Evolutionary conservation across 805 yeast species (phyloP), one percentile per base, ranked within the genome.

Genomic region (Zygosaccharomyces siamensis): DNA sequence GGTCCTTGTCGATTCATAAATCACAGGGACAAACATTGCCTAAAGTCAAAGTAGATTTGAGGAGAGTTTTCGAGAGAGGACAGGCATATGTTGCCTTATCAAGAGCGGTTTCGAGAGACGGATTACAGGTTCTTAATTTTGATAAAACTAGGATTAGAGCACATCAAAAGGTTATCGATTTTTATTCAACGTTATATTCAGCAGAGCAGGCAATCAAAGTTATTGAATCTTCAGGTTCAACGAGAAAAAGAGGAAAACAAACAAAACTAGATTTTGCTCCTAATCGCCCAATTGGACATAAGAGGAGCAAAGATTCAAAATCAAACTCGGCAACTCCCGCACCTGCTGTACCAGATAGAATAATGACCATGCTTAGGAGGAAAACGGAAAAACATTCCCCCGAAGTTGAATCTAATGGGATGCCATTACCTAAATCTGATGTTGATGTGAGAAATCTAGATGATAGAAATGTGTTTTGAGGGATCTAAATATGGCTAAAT

Each of bases 31-130:
- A 92, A 67, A 86, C 98, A 0, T 67, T 89, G 39, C 81, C 84
- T 4, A 74, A 78, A 47, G 89, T 87, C 3, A 77, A 77, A 53
- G 96, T 92, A 5, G 95, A 93, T 63, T 73, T 92, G 52, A 72
- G 76, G 32, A 74, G 75, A 48, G 81, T 86, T 1, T 92, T 92
- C 67, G 98, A 90, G 62, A 82, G 80, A 46, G 99, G 99, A 0
- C 99, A 93, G 64, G 95, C 96, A 0, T 93, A 93, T 63, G 99
- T 93, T 27, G 99, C 98, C 0, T 70, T 93, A 28, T 87, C 96
- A 10, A 78, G 99, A 66, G 98, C 97, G 1, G 85, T 84, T 1
- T 77, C 85, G 20, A 75, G 95, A 58, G 80, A 81, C 3, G 96
- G 96, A 0, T 72, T 93, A 24, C 96, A 89, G 59, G 86, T 93